Evolutionary conservation across 2,329 filamentous ascomycete genomes (phyloP), one percentile per base, ranked within the genome.

Genomic region (Fusarium sp.): DNA sequence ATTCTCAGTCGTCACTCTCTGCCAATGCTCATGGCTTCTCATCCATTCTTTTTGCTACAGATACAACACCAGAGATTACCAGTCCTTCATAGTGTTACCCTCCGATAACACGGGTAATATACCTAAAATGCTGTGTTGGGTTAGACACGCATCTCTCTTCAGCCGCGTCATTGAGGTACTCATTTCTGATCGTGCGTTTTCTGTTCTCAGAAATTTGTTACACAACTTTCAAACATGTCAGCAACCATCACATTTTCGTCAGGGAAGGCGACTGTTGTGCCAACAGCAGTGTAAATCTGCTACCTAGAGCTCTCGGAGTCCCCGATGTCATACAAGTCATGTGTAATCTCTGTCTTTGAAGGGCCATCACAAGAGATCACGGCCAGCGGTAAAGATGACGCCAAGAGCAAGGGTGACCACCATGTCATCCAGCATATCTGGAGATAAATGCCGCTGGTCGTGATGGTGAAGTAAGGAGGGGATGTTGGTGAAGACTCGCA

Each of bases 381-480:
- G 39, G 28, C n/a, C 7, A 41, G 24, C 35, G 53, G 9, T 24
- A 22, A 42, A 51, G 35, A 46, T 53, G 48, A 42, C 32, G 25
- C 47, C 55, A 60, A 54, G 46, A 25, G 5, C 24, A 22, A 22
- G 15, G 50, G 32, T 54, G 41, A 10, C 41, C 36, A 41, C 32
- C 43, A 53, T 59, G 41, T 60, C 57, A 60, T 60, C 26, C 15
- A 10, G 19, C 13, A 19, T 46, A 45, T 47, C 38, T 54, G 36
- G 32, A 24, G 12, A 53, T 60, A 31, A 55, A 42, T 53, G 54
- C 60, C 41, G 15, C 15, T 25, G 34, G 26, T 22, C n/a, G 9
- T 28, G 35, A 28, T 26, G n/a, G 6, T 8, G 38, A 19, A 24
- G 19, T 9, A 42, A 24, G 12, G 24, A 19, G 40, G 15, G 11